Conservation (phyloP, 2,329 filamentous ascomycete genomes). For the Dothistroma pini region DNA sequence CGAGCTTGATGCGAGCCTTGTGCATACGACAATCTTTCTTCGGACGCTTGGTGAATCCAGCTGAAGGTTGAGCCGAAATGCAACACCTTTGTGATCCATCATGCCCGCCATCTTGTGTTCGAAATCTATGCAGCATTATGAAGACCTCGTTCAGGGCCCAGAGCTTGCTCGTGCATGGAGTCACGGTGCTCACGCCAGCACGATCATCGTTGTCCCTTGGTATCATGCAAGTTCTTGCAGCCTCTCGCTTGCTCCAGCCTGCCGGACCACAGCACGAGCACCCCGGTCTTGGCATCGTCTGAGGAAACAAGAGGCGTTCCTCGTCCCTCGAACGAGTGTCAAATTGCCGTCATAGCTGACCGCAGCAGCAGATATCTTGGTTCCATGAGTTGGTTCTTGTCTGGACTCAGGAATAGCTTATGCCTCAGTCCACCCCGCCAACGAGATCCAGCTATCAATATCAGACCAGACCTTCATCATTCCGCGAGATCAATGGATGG, state of each 20-base stretch:
- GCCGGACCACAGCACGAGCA: not conserved
- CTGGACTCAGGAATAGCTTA: not conserved
- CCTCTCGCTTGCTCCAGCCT: not conserved
- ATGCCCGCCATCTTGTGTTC: no score
- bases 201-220: not conserved
- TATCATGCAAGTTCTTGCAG: not conserved
- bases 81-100: no score
- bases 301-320: not conserved
- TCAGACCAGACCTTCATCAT: not conserved
- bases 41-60: not conserved
- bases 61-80: not conserved
- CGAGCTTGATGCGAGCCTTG: no score
- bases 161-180: not conserved
- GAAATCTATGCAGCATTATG: no score
- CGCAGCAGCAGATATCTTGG: not conserved
- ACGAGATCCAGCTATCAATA: not conserved
- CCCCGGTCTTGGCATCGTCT: not conserved
- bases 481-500: not conserved
- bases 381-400: not conserved
- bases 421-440: not conserved
- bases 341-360: not conserved
- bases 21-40: no score
- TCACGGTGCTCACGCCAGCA: not conserved
- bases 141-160: no score
- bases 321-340: no score